Base-by-base conservation (phyloP, 192 early-diverging fungal genomes). In the Spinellus fusiger region DNA sequence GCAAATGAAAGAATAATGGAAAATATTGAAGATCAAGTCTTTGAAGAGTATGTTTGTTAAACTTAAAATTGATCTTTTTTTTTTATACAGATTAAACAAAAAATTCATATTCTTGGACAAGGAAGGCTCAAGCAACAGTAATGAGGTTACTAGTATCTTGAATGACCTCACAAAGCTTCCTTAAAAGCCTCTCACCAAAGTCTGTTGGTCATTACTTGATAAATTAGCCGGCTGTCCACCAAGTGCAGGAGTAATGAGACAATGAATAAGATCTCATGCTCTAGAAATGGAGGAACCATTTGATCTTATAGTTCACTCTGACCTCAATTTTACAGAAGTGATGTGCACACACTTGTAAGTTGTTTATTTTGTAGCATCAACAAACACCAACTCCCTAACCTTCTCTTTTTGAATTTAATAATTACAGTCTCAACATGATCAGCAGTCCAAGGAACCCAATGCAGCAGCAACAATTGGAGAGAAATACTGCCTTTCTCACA, bases 31-130 rank as follows among this genome's bases (percentile, higher is more conserved):
- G 26, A 54, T 32, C 52, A 54, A 2, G n/a, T 15, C 1, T 54
- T 54, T 15, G 52, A 54, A 18, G 12, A 54, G 52, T 54, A 54
- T 54, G 52, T 31, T 54, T 54, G 52, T 32, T 54, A 31, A 54
- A 31, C 28, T 54, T 54, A 16, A 31, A 54, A 52, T 27, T 27
- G 50, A 28, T 52, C 33, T 54, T 54, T 54, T 4, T 33, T 31
- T 54, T 54, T 54, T 54, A 54, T 18, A 1, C 52, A 54, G 52
- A 15, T 31, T 54, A 54, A n/a, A 12, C 2, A 31, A 32, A 31
- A 32, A 54, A 4, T 54, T 54, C 33, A 28, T 52, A 3, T 54
- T 54, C 33, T 15, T 54, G 28, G 52, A 54, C 52, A 54, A 54
- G 52, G 29, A 18, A n/a, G n/a, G n/a, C 52, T 54, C 12, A 16